Evolutionary conservation across 257 asterid genomes (phyloP).

Genomic region (Schizonepeta tenuifolia): DNA sequence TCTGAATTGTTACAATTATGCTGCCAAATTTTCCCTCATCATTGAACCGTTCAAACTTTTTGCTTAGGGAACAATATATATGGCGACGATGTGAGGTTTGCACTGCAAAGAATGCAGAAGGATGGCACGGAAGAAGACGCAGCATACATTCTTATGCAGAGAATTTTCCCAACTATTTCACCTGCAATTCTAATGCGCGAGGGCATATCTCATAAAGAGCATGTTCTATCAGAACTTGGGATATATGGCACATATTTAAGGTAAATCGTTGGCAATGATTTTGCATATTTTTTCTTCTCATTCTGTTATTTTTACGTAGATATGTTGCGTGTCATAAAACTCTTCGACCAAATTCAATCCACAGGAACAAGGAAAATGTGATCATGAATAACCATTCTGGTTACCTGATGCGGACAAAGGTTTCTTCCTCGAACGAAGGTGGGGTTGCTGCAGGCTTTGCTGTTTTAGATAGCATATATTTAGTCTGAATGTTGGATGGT

Average conservation of each 20-base stretch:
- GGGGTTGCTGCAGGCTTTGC: slow-evolving; percentile 98
- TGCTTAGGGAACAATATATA: slow-evolving; percentile 84
- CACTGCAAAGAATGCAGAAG: slow-evolving; percentile 66
- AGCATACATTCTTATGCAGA: slow-evolving; percentile 95
- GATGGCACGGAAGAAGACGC: slow-evolving; percentile 77
- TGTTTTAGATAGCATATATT: slow-evolving; percentile 86
- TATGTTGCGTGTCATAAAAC: background rate
- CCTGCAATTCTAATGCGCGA: slow-evolving; percentile 79
- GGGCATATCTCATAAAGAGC: slow-evolving; percentile 68
- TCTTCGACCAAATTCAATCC: background rate
- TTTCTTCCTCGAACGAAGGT: slow-evolving; percentile 91
- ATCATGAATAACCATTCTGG: slow-evolving; percentile 66
- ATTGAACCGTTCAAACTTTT: slow-evolving; percentile 5
- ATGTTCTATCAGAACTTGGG: slow-evolving; percentile 90
- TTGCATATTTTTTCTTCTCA: background rate
- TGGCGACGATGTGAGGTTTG: slow-evolving; percentile 72
- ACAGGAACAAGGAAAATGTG: slow-evolving; percentile 66
- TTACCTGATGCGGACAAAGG: slow-evolving; percentile 95
- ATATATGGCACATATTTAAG: slow-evolving; percentile 78
- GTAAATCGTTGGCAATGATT: slow-evolving; percentile 40
- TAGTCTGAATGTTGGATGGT: slow-evolving; percentile 51
- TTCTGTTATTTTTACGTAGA: background rate
- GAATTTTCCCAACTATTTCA: slow-evolving; percentile 79
- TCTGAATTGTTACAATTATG: slow-evolving; percentile 11
- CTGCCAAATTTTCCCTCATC: slow-evolving; percentile 1